phyloP scores from a whole-genome alignment of 2,329 filamentous ascomycete species.

The Tolypocladium guangdongense region DNA sequence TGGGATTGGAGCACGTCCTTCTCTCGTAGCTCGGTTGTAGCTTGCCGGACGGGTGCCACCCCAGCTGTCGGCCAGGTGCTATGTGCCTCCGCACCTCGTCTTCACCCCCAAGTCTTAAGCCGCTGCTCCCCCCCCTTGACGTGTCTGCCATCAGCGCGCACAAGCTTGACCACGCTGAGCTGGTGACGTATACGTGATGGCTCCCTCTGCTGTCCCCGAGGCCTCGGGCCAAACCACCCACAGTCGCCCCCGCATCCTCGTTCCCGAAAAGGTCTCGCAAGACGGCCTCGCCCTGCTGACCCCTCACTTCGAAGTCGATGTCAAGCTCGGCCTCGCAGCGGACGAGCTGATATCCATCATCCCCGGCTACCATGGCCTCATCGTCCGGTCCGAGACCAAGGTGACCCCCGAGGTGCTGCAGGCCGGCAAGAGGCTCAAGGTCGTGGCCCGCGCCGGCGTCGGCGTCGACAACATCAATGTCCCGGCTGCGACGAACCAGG shows the following conservation, averaged over 20 bases:
- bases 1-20: neutral
- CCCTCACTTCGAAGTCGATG: slow-evolving; percentile 58
- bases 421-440: slow-evolving; percentile 58
- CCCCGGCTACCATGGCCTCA: slow-evolving; percentile 61
- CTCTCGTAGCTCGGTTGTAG: neutral
- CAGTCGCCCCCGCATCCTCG: slow-evolving; percentile 43
- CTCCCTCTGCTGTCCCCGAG: slow-evolving; percentile 12
- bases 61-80: neutral
- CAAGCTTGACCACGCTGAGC: neutral
- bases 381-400: slow-evolving; percentile 73
- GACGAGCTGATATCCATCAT: slow-evolving; percentile 58
- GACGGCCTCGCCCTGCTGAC: slow-evolving; percentile 63
- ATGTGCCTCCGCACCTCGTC: neutral
- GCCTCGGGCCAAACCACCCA: slow-evolving; percentile 1
- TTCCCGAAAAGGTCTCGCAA: slow-evolving; percentile 71
- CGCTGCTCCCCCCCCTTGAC: neutral
- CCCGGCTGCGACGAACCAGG: slow-evolving; percentile 56
- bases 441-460: slow-evolving; percentile 71
- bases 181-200: slow-evolving; percentile 10
- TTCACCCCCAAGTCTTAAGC: neutral
- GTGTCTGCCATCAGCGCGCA: no score
- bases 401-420: slow-evolving; percentile 58
- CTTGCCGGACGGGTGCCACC: neutral
- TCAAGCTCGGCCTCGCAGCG: slow-evolving; percentile 48
- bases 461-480: slow-evolving; percentile 79